A percentile compares a stretch with the other conserved stretches of the same genome.
Conservation (phyloP, 345 rosid genomes). For the Eucalyptus caleyi region DNA sequence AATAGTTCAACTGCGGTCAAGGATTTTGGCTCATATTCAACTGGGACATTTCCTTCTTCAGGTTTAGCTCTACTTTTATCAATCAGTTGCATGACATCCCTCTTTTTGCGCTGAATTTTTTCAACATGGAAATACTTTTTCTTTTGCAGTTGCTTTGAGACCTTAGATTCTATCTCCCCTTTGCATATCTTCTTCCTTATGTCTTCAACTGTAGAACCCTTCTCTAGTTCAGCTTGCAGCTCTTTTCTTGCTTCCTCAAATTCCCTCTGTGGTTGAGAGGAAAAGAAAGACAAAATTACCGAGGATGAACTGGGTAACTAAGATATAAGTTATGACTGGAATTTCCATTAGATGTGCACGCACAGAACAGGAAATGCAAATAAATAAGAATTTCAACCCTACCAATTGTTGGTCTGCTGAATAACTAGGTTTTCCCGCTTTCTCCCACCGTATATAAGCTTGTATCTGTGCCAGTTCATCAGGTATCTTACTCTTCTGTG, state of each 20-base stretch:
- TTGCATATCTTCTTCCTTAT: constrained; percentile 35
- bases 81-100: constrained; percentile 61
- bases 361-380: neutral
- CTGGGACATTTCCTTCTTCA: constrained; percentile 12
- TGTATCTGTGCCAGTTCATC: constrained; percentile 54
- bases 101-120: constrained; percentile 67
- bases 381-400: neutral
- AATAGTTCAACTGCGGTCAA: constrained; percentile 51
- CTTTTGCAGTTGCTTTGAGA: constrained; percentile 11
- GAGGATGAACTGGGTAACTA: neutral
- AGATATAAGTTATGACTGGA: neutral
- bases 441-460: constrained; percentile 68
- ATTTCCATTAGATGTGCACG: neutral
- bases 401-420: constrained; percentile 22
- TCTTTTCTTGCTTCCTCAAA: constrained; percentile 66
- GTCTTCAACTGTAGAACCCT: constrained; percentile 46
- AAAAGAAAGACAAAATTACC: neutral
- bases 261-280: constrained; percentile 28
- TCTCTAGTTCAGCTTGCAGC: constrained; percentile 42
- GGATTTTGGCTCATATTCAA: constrained; percentile 43
- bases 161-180: constrained; percentile 39
- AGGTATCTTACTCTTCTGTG: constrained; percentile 26
- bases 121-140: constrained; percentile 25
- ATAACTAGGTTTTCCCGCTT: constrained; percentile 62
- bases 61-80: constrained; percentile 29